A percentile compares a stretch with the other conserved stretches of the same genome.
phyloP scores from a whole-genome alignment of 169 alveolate genomes.

The Eimeria sp. region DNA sequence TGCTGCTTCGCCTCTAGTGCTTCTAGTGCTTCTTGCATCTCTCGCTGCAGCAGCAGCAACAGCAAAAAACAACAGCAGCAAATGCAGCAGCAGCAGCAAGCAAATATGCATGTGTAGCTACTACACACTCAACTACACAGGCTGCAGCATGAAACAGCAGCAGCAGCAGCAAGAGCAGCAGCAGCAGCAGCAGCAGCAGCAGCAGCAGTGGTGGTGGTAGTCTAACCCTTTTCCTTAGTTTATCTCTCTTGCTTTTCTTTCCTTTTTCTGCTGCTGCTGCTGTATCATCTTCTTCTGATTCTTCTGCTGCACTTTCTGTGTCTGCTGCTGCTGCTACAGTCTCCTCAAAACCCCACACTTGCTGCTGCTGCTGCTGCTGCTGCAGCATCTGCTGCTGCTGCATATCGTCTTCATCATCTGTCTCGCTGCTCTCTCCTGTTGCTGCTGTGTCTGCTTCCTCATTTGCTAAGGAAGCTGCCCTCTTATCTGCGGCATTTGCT shows the following conservation, averaged over 20 bases:
- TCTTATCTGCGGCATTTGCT: neutral
- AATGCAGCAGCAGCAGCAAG: neutral
- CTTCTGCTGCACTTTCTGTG: neutral
- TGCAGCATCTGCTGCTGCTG: conserved; percentile 47
- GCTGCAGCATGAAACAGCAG: neutral
- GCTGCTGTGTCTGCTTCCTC: conserved; percentile 43
- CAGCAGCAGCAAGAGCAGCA: neutral
- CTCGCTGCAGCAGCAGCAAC: conserved; percentile 57
- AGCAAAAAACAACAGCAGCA: neutral
- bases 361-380: conserved; percentile 44
- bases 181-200: conserved; percentile 17
- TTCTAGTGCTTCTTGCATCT: conserved; percentile 3
- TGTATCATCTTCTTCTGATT: neutral
- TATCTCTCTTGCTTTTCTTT: conserved; percentile 22
- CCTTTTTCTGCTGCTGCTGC: neutral
- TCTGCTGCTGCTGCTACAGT: neutral
- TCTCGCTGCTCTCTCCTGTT: neutral
- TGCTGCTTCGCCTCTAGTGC: conserved; percentile 45
- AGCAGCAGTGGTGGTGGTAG: neutral
- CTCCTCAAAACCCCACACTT: conserved; percentile 56
- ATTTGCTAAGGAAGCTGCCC: neutral
- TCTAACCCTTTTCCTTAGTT: neutral
- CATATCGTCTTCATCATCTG: neutral
- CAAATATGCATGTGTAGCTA: neutral
- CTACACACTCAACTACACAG: neutral